Base-by-base conservation (phyloP, 306 rosid genomes). In the Prunus mongolica region DNA sequence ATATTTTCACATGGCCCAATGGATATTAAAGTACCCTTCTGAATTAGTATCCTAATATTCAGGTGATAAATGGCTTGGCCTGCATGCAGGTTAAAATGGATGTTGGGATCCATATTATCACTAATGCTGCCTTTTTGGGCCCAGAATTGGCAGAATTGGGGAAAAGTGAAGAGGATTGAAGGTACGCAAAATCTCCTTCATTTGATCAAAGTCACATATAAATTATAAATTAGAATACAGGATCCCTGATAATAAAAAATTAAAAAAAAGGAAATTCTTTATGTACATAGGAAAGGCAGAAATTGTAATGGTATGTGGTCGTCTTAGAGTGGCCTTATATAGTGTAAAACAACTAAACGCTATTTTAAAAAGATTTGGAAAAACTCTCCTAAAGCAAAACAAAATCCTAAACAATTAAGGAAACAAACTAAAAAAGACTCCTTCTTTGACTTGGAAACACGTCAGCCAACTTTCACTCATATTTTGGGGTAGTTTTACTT, bases 221-320 rank as follows among this genome's bases (percentile, higher is more conserved):
- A 2, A n/a, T 7, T 6, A 5, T 1, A 24, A 24, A 24, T 50
- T 30, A 65, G 13, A 64, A 61, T 38, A 13, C 25, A 22, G 24
- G 55, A 20, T 20, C 3, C 5, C 44, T 38, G 9, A 38, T 38
- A 38, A 38, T 24, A 24, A 6, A 38, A 2, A 38, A 38, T 38
- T 65, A 12, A 24, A 24, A 24, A 24, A 24, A 24, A 24, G 30
- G 46, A 50, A 60, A 66, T 20, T 61, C 15, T 67, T 24, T 19
- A 27, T 81, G 25, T n/a, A 20, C 9, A n/a, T 57, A 89, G 95
- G 78, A 52, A 85, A 75, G 78, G 86, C 80, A 64, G 91, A 80
- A 73, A 22, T 78, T 22, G 88, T 89, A 54, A 77, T 76, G n/a
- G 38, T 32, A 32, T 5, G 5, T 32, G 38, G 38, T 32, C 38